These are phyloP conservation scores for Pisolithus tinctorius DNA, from an alignment of 768 basidiomycete species.

Conservation along the genomic window DNA sequence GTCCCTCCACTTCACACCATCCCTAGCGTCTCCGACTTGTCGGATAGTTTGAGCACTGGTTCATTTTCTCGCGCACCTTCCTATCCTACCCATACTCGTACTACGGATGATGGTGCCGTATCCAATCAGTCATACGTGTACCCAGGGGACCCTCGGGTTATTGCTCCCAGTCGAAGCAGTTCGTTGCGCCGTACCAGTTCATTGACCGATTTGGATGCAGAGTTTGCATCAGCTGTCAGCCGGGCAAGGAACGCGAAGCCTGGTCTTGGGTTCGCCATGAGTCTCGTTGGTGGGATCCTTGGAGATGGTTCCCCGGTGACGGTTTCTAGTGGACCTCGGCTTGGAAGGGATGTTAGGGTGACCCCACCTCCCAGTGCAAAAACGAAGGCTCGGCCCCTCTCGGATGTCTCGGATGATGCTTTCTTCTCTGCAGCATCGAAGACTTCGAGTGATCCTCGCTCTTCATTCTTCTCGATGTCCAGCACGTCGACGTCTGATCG, in stretches of 20 bases:
- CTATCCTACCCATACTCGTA: slow-evolving; percentile 51
- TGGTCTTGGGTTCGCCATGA: slow-evolving; percentile 38
- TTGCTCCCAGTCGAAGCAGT: slow-evolving; percentile 58
- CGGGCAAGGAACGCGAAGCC: slow-evolving; percentile 35
- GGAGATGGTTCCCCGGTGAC: slow-evolving; percentile 64
- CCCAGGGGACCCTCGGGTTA: slow-evolving; percentile 66
- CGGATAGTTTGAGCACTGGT: slow-evolving; percentile 33
- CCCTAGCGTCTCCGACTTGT: slow-evolving; percentile 65
- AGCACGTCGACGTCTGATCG: slow-evolving; percentile 25
- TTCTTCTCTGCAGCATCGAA: slow-evolving; percentile 39
- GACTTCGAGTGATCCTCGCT: slow-evolving; percentile 25
- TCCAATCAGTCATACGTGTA: slow-evolving; percentile 61
- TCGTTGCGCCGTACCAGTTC: slow-evolving; percentile 62
- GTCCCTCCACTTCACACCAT: slow-evolving; percentile 69
- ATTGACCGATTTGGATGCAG: slow-evolving; percentile 68
- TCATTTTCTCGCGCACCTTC: slow-evolving; percentile 39
- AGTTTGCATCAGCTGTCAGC: slow-evolving; percentile 39
- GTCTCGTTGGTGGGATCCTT: slow-evolving; percentile 35
- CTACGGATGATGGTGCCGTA: slow-evolving; percentile 70
- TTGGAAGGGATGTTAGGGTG: slow-evolving; percentile 35
- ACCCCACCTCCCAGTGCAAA: slow-evolving; percentile 40
- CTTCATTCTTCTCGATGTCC: slow-evolving; percentile 32
- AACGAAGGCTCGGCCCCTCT: slow-evolving; percentile 22
- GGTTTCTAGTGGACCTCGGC: slow-evolving; percentile 55
- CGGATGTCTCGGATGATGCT: slow-evolving; percentile 36